A percentile compares a stretch with the other conserved stretches of the same genome.
phyloP scores from a whole-genome alignment of 768 basidiomycete species.

The Phlebiopsis flavidoalba region DNA sequence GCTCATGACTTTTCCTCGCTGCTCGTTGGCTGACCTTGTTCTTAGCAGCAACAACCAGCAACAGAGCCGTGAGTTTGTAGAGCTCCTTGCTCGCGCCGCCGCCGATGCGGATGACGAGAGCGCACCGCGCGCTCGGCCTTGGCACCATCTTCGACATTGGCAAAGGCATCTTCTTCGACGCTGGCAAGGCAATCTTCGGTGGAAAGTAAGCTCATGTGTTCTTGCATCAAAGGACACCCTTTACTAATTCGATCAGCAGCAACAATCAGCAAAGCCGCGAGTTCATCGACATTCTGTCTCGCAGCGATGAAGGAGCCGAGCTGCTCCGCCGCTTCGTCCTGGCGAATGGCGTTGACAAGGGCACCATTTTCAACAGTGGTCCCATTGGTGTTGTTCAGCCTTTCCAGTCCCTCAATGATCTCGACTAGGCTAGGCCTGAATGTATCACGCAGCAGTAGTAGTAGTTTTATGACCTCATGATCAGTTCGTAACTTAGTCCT shows the following conservation, averaged over 20 bases:
- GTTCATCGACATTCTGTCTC: conserved; percentile 1
- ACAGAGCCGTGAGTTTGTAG: neutral
- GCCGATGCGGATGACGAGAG: neutral
- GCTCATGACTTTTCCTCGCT: too few relatives aligned
- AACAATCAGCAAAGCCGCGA: conserved; percentile 2
- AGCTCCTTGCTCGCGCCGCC: neutral
- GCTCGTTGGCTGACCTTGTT: neutral
- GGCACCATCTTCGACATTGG: neutral
- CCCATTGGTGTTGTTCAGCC: neutral
- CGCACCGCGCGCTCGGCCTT: conserved; percentile 4
- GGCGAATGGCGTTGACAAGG: neutral
- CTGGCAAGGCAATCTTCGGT: neutral
- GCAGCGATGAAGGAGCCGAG: neutral
- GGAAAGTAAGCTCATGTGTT: neutral
- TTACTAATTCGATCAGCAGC: neutral
- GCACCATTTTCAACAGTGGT: neutral
- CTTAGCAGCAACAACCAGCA: neutral
- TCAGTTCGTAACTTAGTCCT: neutral
- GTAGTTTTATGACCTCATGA: neutral
- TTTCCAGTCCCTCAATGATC: neutral
- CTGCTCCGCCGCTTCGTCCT: neutral
- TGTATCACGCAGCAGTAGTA: neutral
- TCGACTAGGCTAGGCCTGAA: neutral
- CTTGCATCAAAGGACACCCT: neutral
- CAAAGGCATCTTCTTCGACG: neutral